A percentile compares a stretch with the other conserved stretches of the same genome.
These are phyloP conservation scores for Malassezia caprae DNA, from an alignment of 1,284 basidiomycete species.

Conservation along the genomic window DNA sequence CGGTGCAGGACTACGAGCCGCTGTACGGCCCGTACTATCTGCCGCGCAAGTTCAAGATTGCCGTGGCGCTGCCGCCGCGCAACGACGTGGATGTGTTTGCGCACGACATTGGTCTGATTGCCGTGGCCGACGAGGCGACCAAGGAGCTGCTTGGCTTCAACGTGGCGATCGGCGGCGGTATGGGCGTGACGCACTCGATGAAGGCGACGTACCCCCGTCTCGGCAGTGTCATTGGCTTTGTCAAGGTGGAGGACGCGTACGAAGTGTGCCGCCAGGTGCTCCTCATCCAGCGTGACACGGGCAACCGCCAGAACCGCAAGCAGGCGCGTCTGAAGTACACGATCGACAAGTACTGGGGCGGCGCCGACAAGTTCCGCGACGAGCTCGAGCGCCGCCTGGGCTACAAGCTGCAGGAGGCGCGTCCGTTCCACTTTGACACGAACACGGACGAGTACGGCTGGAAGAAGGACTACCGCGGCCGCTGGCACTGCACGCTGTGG, in stretches of 20 bases:
- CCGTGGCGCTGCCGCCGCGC: constrained; percentile 86
- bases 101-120: constrained; percentile 91
- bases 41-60: constrained; percentile 94
- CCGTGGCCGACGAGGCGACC: constrained; percentile 60
- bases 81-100: constrained; percentile 95
- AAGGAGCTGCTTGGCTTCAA: constrained; percentile 50
- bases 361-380: constrained; percentile 57
- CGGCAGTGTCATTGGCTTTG: constrained; percentile 82
- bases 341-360: constrained; percentile 75
- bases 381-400: constrained; percentile 85
- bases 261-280: constrained; percentile 84
- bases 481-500: constrained; percentile 84
- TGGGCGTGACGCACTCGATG: constrained; percentile 98
- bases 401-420: constrained; percentile 60
- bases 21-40: constrained; percentile 95
- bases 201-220: constrained; percentile 96
- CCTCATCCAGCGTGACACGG: constrained; percentile 87
- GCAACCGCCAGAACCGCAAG: constrained; percentile 65
- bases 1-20: constrained; percentile 85
- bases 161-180: constrained; percentile 64
- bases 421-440: constrained; percentile 70
- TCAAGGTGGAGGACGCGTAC: constrained; percentile 73
- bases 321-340: constrained; percentile 71
- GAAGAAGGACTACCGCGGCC: constrained; percentile 75
- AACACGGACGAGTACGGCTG: constrained; percentile 94